These are phyloP conservation scores for Pyricularia grisea DNA, from an alignment of 2,329 filamentous ascomycete genomes.

Conservation along the genomic window DNA sequence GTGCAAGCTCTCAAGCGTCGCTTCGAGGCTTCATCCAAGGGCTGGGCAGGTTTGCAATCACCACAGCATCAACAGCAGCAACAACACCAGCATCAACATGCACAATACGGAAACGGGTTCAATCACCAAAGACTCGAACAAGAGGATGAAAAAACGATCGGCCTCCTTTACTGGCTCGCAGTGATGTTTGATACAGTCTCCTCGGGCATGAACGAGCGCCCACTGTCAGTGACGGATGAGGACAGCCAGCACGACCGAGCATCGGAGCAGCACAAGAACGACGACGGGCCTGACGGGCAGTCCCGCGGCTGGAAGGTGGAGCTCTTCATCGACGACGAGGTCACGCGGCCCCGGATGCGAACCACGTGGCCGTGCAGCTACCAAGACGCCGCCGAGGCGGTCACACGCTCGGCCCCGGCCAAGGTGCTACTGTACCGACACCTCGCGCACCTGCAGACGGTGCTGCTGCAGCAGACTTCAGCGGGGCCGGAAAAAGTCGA, in stretches of 20 bases:
- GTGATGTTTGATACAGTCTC: conserved; percentile 51
- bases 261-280: conserved; percentile 13
- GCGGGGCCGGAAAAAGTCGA: conserved; percentile 29
- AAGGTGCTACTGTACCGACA: conserved; percentile 50
- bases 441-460: conserved; percentile 43
- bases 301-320: conserved; percentile 18
- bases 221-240: conserved; percentile 28
- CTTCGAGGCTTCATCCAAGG: conserved; percentile 16
- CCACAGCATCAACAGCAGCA: not conserved
- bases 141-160: conserved; percentile 30
- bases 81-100: not conserved
- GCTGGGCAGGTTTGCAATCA: not conserved
- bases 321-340: conserved; percentile 24
- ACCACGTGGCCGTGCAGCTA: conserved; percentile 42
- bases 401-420: conserved; percentile 44
- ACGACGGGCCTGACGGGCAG: conserved; percentile 7
- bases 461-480: conserved; percentile 29
- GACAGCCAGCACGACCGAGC: conserved; percentile 25
- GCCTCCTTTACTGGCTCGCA: conserved; percentile 47
- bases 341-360: conserved; percentile 14
- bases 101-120: not conserved
- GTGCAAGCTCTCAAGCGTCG: conserved; percentile 26
- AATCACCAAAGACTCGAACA: conserved; percentile 3
- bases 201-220: conserved; percentile 36
- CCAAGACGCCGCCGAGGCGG: conserved; percentile 35